Base-by-base conservation (phyloP, 345 rosid genomes). In the Limnanthes douglasii region DNA sequence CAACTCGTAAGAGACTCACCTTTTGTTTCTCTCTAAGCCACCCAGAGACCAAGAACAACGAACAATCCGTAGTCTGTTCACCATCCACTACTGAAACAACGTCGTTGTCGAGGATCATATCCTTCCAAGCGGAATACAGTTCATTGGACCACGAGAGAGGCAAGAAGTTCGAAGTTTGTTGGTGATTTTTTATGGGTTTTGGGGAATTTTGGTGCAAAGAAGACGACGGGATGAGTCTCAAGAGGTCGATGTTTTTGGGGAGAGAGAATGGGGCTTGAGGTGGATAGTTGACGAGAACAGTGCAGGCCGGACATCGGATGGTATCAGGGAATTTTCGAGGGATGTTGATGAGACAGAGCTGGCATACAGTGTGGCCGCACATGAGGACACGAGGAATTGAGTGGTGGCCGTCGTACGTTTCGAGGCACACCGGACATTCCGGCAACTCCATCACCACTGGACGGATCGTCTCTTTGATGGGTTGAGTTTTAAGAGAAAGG, bases 391-490 rank as follows among this genome's bases (percentile, higher is more conserved):
- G 93, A 0, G 97, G 93, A 16, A 78, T 58, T 3, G 86, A 43
- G 52, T 17, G 31, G 5, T 43, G 65, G 38, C 75, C 60, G 64
- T 73, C 73, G 66, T 75, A 86, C 17, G 59, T 24, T 19, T 75
- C 75, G 11, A 86, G 65, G 46, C 97, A 86, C 13, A 82, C 93
- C 20, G 97, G 97, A 34, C 95, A 86, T 51, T 82, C 97, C 13
- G 95, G 88, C 30, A 50, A n/a, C 43, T 70, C 86, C 68, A 35
- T 36, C 61, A 24, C 21, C 37, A 46, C 59, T 66, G 35, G 42
- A 34, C 15, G 24, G 21, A 21, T 16, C 34, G 38, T 5, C 21
- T 13, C 30, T 12, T 9, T 26, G 30, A 26, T 8, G 11, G n/a
- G 30, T 8, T 6, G 6, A 9, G 30, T 26, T 26, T 26, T 26